Conservation (phyloP, 805 yeast species). For the Grigorovia transvaalensis region DNA sequence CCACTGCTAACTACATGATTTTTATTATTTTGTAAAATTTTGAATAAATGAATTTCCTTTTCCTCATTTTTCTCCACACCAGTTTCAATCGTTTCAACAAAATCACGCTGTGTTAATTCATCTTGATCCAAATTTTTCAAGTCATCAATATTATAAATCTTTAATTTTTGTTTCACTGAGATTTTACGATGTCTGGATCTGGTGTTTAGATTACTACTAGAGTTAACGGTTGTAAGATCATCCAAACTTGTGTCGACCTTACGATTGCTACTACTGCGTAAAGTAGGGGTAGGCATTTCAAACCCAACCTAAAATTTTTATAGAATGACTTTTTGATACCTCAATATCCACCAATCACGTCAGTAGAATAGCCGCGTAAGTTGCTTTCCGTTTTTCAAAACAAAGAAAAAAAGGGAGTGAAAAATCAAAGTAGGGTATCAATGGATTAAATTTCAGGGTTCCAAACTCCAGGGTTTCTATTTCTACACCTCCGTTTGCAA, state of each 20-base stretch:
- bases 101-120: slow-evolving; percentile 56
- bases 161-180: slow-evolving; percentile 79
- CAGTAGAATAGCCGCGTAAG: background rate
- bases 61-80: slow-evolving; percentile 98
- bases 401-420: too few relatives aligned
- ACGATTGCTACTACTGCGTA: background rate
- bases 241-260: background rate
- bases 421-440: background rate
- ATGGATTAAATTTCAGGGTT: background rate
- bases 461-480: too few relatives aligned
- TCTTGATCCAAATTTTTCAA: slow-evolving; percentile 64
- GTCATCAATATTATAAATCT: slow-evolving; percentile 66
- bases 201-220: slow-evolving; percentile 35
- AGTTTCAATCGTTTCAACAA: slow-evolving; percentile 74
- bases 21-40: slow-evolving; percentile 48
- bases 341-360: background rate
- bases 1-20: slow-evolving; percentile 9
- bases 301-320: background rate
- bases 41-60: slow-evolving; percentile 91
- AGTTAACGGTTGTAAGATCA: background rate
- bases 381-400: background rate
- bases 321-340: too few relatives aligned
- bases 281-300: background rate
- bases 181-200: slow-evolving; percentile 92
- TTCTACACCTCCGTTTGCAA: too few relatives aligned